Conservation (phyloP, 208 protist genomes). For the Naegleria lovaniensis region DNA sequence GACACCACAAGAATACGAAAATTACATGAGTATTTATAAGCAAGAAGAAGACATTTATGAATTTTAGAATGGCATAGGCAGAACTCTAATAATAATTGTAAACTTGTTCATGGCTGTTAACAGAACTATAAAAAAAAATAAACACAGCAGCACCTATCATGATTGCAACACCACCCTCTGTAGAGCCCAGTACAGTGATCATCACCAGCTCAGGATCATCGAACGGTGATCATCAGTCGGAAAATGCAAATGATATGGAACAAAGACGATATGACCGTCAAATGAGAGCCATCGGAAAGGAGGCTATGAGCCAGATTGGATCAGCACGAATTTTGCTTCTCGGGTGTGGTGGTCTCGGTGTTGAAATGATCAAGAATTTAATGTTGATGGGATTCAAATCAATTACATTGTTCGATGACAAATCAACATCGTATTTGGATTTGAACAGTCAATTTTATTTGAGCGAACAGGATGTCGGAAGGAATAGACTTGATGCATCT, state of each 20-base stretch:
- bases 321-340: conserved; percentile 55
- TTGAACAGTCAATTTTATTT: conserved; percentile 72
- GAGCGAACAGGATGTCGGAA: conserved; percentile 63
- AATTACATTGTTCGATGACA: conserved; percentile 71
- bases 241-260: neutral
- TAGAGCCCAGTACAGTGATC: no score
- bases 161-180: no score
- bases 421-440: neutral
- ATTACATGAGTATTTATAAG: neutral
- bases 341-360: conserved; percentile 68
- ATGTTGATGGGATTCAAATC: conserved; percentile 72
- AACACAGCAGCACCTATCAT: no score
- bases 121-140: no score
- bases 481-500: conserved; percentile 52
- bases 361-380: conserved; percentile 86
- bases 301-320: conserved; percentile 71
- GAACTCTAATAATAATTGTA: no score
- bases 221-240: no score
- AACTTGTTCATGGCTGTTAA: no score
- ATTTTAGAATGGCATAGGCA: no score
- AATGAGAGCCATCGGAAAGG: conserved; percentile 53
- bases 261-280: conserved; percentile 16
- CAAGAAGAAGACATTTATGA: neutral
- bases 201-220: no score
- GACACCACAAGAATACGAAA: neutral